Percentiles rank a stretch among this genome's conserved stretches.
Conservation (phyloP, 768 basidiomycete genomes). For the Gloeopeniophorella convolvens region DNA sequence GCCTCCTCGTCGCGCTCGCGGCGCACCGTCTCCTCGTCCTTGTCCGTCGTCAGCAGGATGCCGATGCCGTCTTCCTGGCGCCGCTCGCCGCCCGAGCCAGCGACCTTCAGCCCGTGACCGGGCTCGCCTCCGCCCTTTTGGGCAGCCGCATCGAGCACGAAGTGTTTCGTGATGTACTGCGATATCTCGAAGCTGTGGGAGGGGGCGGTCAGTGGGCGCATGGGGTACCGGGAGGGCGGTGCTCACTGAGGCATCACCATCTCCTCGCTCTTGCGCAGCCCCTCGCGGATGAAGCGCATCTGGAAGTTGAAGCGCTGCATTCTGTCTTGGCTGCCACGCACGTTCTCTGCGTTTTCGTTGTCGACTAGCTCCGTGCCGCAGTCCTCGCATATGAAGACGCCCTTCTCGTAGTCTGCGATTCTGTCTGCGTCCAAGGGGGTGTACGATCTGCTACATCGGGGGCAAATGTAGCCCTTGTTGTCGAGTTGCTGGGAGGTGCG, state of each 20-base stretch:
- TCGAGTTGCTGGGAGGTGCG: slow-evolving; percentile 71
- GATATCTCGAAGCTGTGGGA: slow-evolving; percentile 68
- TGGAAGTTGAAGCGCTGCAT: slow-evolving; percentile 95
- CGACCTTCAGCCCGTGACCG: slow-evolving; percentile 60
- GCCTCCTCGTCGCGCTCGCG: slow-evolving; percentile 75
- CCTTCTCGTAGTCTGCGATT: slow-evolving; percentile 64
- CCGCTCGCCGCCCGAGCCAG: slow-evolving; percentile 53
- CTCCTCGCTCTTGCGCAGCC: slow-evolving; percentile 81
- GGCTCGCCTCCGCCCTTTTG: slow-evolving; percentile 44
- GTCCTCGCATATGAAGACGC: slow-evolving; percentile 77
- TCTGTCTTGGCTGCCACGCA: slow-evolving; percentile 80
- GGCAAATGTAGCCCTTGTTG: slow-evolving; percentile 96
- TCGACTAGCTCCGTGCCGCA: slow-evolving; percentile 84
- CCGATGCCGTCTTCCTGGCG: slow-evolving; percentile 72
- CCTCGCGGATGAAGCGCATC: slow-evolving; percentile 82
- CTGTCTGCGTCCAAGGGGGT: slow-evolving; percentile 80
- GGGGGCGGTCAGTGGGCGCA: not conserved
- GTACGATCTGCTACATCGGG: slow-evolving; percentile 79
- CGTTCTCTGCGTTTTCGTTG: slow-evolving; percentile 86
- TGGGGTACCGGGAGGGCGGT: not conserved
- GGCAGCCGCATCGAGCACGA: slow-evolving; percentile 53
- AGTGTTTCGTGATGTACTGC: slow-evolving; percentile 70
- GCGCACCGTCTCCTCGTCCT: slow-evolving; percentile 70
- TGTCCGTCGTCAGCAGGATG: slow-evolving; percentile 85
- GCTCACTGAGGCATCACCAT: slow-evolving; percentile 80